Percentiles rank a stretch among this genome's conserved stretches.
These are phyloP conservation scores for Naematelia aurantialba DNA, from an alignment of 768 basidiomycete genomes.

Conservation along the genomic window DNA sequence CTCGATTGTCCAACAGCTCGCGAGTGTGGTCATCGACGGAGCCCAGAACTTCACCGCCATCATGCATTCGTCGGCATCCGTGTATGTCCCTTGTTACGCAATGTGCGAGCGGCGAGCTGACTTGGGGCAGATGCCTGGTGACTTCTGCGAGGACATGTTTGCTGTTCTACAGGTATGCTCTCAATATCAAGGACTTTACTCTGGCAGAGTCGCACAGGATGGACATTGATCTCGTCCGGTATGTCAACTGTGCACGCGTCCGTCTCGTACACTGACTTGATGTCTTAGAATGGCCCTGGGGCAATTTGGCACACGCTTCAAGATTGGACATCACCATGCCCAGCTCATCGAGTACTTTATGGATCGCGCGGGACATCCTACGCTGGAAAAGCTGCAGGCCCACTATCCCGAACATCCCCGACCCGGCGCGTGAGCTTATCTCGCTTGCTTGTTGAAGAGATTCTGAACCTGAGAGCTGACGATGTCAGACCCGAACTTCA, in stretches of 20 bases:
- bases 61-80: conserved; percentile 42
- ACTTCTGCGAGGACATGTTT: conserved; percentile 39
- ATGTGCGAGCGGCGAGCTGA: not conserved
- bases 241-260: conserved; percentile 1
- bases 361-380: conserved; percentile 38
- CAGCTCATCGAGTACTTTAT: conserved; percentile 45
- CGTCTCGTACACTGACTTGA: not conserved
- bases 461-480: conserved; percentile 1
- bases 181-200: conserved; percentile 26
- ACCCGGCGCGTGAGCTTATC: conserved; percentile 31
- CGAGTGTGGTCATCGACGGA: conserved; percentile 12
- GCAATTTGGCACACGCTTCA: conserved; percentile 34
- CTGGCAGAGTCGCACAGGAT: conserved; percentile 25
- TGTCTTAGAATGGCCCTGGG: conserved; percentile 30
- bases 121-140: conserved; percentile 25
- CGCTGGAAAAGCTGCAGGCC: conserved; percentile 34
- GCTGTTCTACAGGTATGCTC: conserved; percentile 35
- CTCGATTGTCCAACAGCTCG: conserved; percentile 33
- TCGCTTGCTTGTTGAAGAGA: not conserved
- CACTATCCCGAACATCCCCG: conserved; percentile 45
- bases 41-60: conserved; percentile 18
- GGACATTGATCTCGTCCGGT: conserved; percentile 39
- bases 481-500: conserved; percentile 25
- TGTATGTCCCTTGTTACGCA: conserved; percentile 20
- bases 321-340: conserved; percentile 42